A percentile compares a stretch with the other conserved stretches of the same genome.
Evolutionary conservation across 2,329 filamentous ascomycete species (phyloP).

Genomic region (Geosmithia putterillii): DNA sequence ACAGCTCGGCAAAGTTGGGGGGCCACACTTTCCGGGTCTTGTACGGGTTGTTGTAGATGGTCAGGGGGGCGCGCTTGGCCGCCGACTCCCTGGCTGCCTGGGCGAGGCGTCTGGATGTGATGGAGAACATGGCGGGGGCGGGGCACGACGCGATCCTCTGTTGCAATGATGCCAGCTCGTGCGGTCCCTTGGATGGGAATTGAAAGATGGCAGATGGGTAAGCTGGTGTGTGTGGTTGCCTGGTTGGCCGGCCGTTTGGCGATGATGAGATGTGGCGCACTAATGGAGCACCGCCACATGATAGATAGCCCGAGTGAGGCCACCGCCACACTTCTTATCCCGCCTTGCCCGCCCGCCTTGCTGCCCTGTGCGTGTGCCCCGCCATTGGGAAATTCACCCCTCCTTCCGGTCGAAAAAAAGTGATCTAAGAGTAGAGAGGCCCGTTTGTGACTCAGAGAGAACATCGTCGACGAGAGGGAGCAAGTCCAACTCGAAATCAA

Average conservation of each 20-base stretch:
- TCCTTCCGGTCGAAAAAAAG: conserved; percentile 7
- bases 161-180: not conserved
- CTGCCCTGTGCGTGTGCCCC: conserved; percentile 14
- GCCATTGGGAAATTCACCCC: conserved; percentile 21
- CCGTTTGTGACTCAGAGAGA: conserved; percentile 15
- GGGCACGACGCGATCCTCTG: not conserved
- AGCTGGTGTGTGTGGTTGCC: no score
- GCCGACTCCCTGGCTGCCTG: conserved; percentile 12
- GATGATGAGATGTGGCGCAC: not conserved
- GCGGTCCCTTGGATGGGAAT: not conserved
- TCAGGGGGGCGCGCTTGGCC: conserved; percentile 5
- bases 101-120: conserved; percentile 16
- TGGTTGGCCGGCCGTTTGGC: no score
- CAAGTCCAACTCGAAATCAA: not conserved
- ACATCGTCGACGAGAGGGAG: not conserved
- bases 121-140: conserved; percentile 1
- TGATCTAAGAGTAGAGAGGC: not conserved
- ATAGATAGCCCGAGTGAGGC: not conserved
- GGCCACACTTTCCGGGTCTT: conserved; percentile 65
- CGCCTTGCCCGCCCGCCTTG: no score
- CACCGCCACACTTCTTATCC: conserved; percentile 1
- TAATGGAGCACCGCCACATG: conserved; percentile 10
- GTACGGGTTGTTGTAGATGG: conserved; percentile 42
- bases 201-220: no score
- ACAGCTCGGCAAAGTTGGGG: conserved; percentile 60